phyloP scores from a whole-genome alignment of 768 basidiomycete species.

The Leccinum obscurum region DNA sequence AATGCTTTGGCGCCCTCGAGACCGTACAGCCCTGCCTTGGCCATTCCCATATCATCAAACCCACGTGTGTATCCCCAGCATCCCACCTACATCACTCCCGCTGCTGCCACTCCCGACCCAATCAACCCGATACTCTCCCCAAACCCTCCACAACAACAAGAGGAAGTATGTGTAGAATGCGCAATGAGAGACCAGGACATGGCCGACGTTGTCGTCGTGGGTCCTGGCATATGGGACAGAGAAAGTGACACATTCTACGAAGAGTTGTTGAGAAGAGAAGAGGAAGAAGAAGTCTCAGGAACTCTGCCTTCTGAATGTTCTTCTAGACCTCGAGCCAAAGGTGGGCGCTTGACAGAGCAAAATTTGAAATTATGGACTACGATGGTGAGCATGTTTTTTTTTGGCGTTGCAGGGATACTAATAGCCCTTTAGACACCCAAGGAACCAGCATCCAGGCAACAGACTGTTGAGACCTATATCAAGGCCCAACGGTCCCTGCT shows the following conservation, averaged over 20 bases:
- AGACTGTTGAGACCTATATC: conserved; percentile 80
- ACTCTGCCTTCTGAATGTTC: conserved; percentile 50
- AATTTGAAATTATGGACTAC: conserved; percentile 81
- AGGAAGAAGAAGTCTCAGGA: conserved; percentile 62
- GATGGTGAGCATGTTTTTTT: conserved; percentile 51
- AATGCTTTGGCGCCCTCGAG: conserved; percentile 61
- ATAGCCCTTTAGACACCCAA: conserved; percentile 71
- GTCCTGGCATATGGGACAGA: conserved; percentile 87
- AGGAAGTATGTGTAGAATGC: conserved; percentile 94
- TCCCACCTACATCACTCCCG: conserved; percentile 72
- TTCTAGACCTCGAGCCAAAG: conserved; percentile 59
- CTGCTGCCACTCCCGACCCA: conserved; percentile 48
- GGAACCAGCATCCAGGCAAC: conserved; percentile 82
- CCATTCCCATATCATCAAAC: conserved; percentile 60
- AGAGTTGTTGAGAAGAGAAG: conserved; percentile 72
- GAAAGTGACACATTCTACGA: conserved; percentile 82
- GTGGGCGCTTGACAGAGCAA: conserved; percentile 70
- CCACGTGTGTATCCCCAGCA: conserved; percentile 71
- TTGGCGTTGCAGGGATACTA: neutral
- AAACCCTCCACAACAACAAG: conserved; percentile 51
- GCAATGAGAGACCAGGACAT: conserved; percentile 99
- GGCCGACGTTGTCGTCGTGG: conserved; percentile 89
- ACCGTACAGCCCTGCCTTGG: conserved; percentile 43
- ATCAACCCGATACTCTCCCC: conserved; percentile 64
- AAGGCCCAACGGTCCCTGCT: conserved; percentile 77